Conservation (phyloP, 805 yeast species). For the Clavispora fructus region DNA sequence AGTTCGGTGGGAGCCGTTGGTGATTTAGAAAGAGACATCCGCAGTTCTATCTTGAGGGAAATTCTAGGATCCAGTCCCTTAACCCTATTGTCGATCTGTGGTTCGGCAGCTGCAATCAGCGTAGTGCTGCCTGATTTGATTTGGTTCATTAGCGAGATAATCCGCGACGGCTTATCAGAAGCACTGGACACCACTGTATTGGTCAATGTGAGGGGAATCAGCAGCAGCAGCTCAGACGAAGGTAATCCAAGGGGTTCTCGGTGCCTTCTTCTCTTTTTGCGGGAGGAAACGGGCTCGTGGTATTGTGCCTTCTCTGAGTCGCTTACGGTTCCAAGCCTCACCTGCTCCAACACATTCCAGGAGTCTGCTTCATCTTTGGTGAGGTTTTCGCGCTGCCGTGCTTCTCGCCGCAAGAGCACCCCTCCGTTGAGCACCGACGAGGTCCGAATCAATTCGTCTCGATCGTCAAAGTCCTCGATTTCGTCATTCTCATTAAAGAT, state of each 20-base stretch:
- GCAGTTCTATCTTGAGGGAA: not conserved
- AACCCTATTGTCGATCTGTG: slow-evolving; percentile 2
- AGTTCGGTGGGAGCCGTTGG: slow-evolving; percentile 12
- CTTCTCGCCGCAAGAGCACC: slow-evolving; percentile 29
- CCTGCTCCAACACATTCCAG: slow-evolving; percentile 34
- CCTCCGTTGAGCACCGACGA: slow-evolving; percentile 34
- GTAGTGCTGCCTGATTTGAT: slow-evolving; percentile 4
- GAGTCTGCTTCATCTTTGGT: slow-evolving; percentile 31
- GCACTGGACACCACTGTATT: not conserved
- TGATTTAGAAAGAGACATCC: not conserved
- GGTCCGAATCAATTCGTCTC: not conserved
- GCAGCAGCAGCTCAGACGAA: not conserved
- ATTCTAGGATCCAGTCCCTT: not conserved
- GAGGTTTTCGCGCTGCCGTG: slow-evolving; percentile 22
- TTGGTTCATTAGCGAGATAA: slow-evolving; percentile 20
- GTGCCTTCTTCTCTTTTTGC: not conserved
- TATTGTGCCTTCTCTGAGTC: not conserved
- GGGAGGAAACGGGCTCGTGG: not conserved
- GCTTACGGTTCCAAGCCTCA: slow-evolving; percentile 10
- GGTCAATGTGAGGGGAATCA: not conserved
- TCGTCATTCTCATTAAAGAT: not conserved
- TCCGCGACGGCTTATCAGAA: slow-evolving; percentile 5
- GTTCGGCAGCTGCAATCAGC: not conserved
- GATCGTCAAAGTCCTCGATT: slow-evolving; percentile 2
- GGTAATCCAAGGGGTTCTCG: not conserved